These are phyloP conservation scores for Apophysomyces sp. DNA, from an alignment of 371 early-diverging fungal genomes.

Conservation along the genomic window DNA sequence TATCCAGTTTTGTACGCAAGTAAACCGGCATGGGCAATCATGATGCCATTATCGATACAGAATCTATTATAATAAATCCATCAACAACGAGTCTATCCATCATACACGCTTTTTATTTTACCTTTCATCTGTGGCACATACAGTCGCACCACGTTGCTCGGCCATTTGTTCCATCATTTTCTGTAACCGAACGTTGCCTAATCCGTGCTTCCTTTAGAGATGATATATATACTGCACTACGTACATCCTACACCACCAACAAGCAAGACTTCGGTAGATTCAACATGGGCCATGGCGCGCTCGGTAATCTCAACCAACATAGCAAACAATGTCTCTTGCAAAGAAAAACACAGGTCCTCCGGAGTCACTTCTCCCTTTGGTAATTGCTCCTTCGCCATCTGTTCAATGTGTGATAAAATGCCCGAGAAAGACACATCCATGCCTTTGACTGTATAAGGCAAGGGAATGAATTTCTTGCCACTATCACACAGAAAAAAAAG, in stretches of 20 bases:
- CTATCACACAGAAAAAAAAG: conserved; percentile 28
- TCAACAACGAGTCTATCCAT: neutral
- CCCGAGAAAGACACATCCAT: conserved; percentile 99
- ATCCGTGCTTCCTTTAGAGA: neutral
- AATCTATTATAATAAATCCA: conserved; percentile 51
- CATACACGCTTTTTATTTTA: conserved; percentile 19
- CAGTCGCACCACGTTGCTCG: conserved; percentile 82
- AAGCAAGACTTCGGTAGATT: conserved; percentile 91
- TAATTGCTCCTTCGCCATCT: conserved; percentile 67
- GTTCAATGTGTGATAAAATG: conserved; percentile 89
- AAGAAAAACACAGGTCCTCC: conserved; percentile 96
- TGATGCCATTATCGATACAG: conserved; percentile 99
- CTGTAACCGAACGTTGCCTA: conserved; percentile 90
- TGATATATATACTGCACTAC: conserved; percentile 3
- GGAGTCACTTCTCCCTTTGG: conserved; percentile 63
- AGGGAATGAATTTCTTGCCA: conserved; percentile 84
- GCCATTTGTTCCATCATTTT: conserved; percentile 99
- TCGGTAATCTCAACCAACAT: conserved; percentile 99
- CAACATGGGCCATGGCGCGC: conserved; percentile 99
- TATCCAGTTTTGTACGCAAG: conserved; percentile 75
- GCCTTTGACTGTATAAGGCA: conserved; percentile 99
- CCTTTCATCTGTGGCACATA: conserved; percentile 98
- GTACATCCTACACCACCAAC: conserved; percentile 99
- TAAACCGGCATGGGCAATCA: conserved; percentile 99
- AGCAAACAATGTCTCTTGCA: conserved; percentile 99